Evolutionary conservation across 352 stramenopile genomes (phyloP), one percentile per base, ranked within the genome.

Genomic region (Globisporangium apiculatum): DNA sequence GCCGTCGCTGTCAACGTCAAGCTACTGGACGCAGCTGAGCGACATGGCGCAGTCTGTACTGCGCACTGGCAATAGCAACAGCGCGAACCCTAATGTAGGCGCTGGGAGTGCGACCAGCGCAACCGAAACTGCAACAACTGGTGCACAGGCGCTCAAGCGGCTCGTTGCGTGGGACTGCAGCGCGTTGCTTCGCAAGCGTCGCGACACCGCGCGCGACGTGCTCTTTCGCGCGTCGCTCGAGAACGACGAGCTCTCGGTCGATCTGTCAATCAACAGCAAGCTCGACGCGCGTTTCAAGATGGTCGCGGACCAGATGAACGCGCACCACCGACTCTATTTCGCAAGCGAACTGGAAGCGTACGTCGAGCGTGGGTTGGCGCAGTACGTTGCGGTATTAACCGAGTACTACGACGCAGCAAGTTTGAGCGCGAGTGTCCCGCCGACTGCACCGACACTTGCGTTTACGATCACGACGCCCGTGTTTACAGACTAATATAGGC

Each of bases 261-360:
- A 94, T 57, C 58, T 94, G 18, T 86, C 81, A 3, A 84, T 94
- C 18, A 73, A 71, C 5, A 92, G 82, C 67, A 94, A 94, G 58
- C 57, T 94, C 24, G 84, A 94, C 59, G 81, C 83, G 38, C 79
- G 87, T 46, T 85, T 94, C 59, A 94, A 92, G 62, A 94, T 94
- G 84, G 68, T 91, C 48, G 80, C 84, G 0, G 84, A 92, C 54
- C 84, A 94, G 57, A 74, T 92, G 55, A 63, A 56, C 40, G 48
- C 51, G 14, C 54, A 57, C n/a, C 47, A 15, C 15, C 45, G 62
- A 31, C 24, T 31, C 11, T 90, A 94, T 53, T 94, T 91, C 42
- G 66, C 79, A 4, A 61, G 60, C 0, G 67, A 85, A 53, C 66
- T 89, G 41, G 76, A 91, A 59, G 76, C 76, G n/a, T 94, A 94